Evolutionary conservation across 345 rosid species (phyloP), one percentile per base, ranked within the genome.

Genomic region (Crucihimalaya himalaica): DNA sequence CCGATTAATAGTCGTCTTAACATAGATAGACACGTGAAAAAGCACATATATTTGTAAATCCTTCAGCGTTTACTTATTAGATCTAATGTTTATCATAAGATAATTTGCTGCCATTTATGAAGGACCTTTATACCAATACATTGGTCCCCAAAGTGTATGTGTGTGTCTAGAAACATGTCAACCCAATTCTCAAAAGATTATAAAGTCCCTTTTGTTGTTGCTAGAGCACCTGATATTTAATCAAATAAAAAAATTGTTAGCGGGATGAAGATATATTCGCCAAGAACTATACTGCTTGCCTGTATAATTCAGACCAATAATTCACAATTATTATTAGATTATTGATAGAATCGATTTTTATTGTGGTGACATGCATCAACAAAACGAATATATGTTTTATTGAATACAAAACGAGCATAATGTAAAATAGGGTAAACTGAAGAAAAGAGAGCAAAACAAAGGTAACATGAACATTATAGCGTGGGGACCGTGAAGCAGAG

Each of bases 161-260:
- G n/a, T 74, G 20, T 48, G n/a, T 74, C 8, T 59, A 43, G 12
- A 35, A 12, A 35, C n/a, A 23, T 46, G 20, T 48, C 79, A 75
- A 61, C 72, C 57, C 47, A 46, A 60, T 67, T 67, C 29, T 28
- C 43, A 19, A 40, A 14, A 60, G 9, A 10, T 73, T 13, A 5
- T 0, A 48, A 58, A 66, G 54, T 46, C 28, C 45, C 61, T 68
- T 75, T 68, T 75, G 32, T 34, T 68, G 69, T 68, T 68, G 74
- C 18, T 68, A 68, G 68, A 60, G 63, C 68, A 67, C 73, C 52
- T 75, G 68, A 60, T 58, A 21, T 60, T 60, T 61, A 21, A 51
- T 68, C 13, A 21, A 15, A 50, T 11, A 11, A 20, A 6, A 39
- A 8, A n/a, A 29, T 51, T 50, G 46, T 21, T 67, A 37, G 32